Evolutionary conservation across 192 early-diverging fungal genomes (phyloP), one percentile per base, ranked within the genome.

Genomic region (Piromyces sp.): DNA sequence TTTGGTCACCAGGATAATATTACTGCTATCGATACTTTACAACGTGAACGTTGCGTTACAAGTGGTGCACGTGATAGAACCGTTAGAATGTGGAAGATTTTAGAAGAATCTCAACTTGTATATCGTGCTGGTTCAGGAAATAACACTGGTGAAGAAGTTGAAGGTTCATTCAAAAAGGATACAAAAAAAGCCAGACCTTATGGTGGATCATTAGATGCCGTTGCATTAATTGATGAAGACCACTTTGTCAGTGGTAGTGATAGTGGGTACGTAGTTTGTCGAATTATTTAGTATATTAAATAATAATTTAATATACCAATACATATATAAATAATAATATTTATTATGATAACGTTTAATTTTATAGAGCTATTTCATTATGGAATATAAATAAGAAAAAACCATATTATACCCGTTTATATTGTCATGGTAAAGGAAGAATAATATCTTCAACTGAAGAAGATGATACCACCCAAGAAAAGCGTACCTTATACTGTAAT

Each of bases 1-100:
- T 98, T 97, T 90, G 98, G 98, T 30, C 98, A 99, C 85, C 98
- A 98, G 86, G 98, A 99, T 86, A 85, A 87, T 36, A 93, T 97
- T 80, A 90, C 92, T 0, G 83, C 86, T n/a, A 91, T 99, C 5
- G 94, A 93, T 84, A 90, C 93, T 30, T 85, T 98, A 85, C 87
- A 89, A n/a, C 88, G 92, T 42, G 98, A 98, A 85, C 91, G 95
- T 30, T 98, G 96, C 82, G 88, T 99, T 13, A 94, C 98, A 16
- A 88, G 91, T 13, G 98, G 98, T 22, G 89, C 93, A 15, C 91
- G 98, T 36, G 98, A 99, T 86, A 91, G 93, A 78, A 96, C 96
- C 13, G 88, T 92, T 17, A 88, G 98, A 78, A 84, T 98, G 81
- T 99, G 97, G 97, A 97, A 97, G 86, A 94, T 98, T 83, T 90